Evolutionary conservation across 495 filamentous ascomycete genomes (phyloP).

Genomic region (Astrothelium macrocarpum): DNA sequence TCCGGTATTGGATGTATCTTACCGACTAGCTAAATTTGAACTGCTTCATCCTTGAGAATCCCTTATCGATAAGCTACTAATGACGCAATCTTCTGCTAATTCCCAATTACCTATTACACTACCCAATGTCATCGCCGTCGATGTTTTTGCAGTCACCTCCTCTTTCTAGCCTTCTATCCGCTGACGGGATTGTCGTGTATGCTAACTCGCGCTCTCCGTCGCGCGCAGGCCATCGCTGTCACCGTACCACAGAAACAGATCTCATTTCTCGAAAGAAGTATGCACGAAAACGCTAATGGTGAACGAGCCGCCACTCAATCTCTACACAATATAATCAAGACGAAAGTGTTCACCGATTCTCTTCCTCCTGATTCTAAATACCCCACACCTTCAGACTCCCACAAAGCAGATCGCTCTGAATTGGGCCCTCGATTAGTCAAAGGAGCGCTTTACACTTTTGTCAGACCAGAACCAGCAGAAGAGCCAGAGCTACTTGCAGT

Average conservation of each 20-base stretch:
- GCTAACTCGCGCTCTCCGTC: not conserved
- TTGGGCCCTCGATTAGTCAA: slow-evolving; percentile 79
- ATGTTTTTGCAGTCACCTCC: no score
- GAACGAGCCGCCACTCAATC: not conserved
- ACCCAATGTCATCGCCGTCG: no score
- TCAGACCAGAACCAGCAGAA: slow-evolving; percentile 62
- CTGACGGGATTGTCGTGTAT: not conserved
- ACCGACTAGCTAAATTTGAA: no score
- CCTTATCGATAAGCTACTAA: not conserved
- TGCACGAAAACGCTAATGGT: not conserved
- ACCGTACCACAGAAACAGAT: not conserved
- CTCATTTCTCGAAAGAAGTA: not conserved
- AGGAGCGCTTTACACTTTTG: slow-evolving; percentile 79
- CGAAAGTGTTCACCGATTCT: slow-evolving; percentile 70
- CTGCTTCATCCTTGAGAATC: not conserved
- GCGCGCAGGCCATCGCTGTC: not conserved
- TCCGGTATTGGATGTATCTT: no score
- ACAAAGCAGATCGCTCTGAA: slow-evolving; percentile 62
- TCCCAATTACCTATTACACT: no score
- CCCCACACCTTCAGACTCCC: slow-evolving; percentile 68
- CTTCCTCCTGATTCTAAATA: slow-evolving; percentile 71
- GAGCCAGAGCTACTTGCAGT: slow-evolving; percentile 71
- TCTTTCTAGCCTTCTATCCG: not conserved
- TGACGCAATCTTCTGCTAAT: not conserved
- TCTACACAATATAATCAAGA: slow-evolving; percentile 61